phyloP scores from a whole-genome alignment of 1,139 yeast species.

The Pichia sp. region DNA sequence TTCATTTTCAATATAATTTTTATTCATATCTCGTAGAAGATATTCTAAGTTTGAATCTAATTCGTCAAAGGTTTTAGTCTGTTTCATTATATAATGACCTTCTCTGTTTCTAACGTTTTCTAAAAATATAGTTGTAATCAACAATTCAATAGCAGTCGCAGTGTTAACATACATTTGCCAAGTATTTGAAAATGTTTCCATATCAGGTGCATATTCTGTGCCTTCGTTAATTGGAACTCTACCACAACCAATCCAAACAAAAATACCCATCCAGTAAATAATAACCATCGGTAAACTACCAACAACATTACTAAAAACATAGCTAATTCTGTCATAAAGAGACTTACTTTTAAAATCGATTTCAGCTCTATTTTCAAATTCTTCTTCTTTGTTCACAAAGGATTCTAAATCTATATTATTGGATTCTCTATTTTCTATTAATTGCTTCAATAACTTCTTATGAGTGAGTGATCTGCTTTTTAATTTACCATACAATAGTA shows the following conservation, averaged over 20 bases:
- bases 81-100: conserved; percentile 26
- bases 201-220: conserved; percentile 11
- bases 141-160: conserved; percentile 33
- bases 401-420: conserved; percentile 1
- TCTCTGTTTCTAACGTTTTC: conserved; percentile 35
- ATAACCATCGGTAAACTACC: conserved; percentile 31
- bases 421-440: conserved; percentile 4
- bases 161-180: conserved; percentile 39
- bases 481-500: conserved; percentile 25
- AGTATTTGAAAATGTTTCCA: conserved; percentile 26
- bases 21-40: conserved; percentile 22
- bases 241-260: conserved; percentile 35
- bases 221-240: conserved; percentile 20
- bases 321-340: conserved; percentile 30
- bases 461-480: conserved; percentile 29
- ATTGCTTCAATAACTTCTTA: conserved; percentile 17
- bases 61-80: conserved; percentile 22
- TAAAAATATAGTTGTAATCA: conserved; percentile 31
- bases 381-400: background rate
- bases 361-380: background rate
- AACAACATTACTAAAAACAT: conserved; percentile 20
- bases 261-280: conserved; percentile 33
- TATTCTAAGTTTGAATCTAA: conserved; percentile 30
- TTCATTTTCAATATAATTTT: conserved; percentile 22
- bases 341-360: conserved; percentile 3